Conservation (phyloP, 371 early-diverging fungal species). For the Actinomortierella wolfii region DNA sequence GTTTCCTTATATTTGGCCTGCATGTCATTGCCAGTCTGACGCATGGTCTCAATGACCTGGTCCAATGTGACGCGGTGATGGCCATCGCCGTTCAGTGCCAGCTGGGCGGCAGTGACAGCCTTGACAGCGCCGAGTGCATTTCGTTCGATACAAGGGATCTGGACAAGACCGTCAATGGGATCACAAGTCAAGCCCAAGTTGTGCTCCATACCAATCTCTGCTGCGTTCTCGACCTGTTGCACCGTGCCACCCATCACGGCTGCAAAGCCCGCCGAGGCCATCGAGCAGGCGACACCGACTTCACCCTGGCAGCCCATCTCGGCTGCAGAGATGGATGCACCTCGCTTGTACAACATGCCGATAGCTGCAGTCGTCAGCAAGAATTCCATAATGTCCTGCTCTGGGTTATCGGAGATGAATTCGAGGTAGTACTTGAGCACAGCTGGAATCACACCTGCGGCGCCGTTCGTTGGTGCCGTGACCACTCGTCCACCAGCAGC, state of each 20-base stretch:
- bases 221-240: constrained; percentile 92
- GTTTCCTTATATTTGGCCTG: constrained; percentile 96
- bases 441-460: constrained; percentile 93
- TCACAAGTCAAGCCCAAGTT: constrained; percentile 95
- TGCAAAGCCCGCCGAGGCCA: constrained; percentile 94
- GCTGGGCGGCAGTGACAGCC: constrained; percentile 93
- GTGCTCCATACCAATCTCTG: constrained; percentile 97
- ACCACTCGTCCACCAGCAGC: constrained; percentile 95
- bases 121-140: constrained; percentile 96
- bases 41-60: constrained; percentile 96
- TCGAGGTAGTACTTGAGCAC: constrained; percentile 95
- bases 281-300: constrained; percentile 88
- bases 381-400: constrained; percentile 90
- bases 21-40: constrained; percentile 94
- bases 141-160: constrained; percentile 97
- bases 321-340: constrained; percentile 93
- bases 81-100: constrained; percentile 93
- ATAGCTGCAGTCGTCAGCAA: constrained; percentile 91
- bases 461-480: constrained; percentile 94
- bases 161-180: constrained; percentile 91
- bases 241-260: constrained; percentile 95
- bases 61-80: constrained; percentile 88
- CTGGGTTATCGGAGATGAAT: constrained; percentile 87
- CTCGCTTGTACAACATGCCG: constrained; percentile 96
- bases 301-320: constrained; percentile 97